phyloP scores from a whole-genome alignment of 208 protist genomes.

The Trypanosoma vivax region DNA sequence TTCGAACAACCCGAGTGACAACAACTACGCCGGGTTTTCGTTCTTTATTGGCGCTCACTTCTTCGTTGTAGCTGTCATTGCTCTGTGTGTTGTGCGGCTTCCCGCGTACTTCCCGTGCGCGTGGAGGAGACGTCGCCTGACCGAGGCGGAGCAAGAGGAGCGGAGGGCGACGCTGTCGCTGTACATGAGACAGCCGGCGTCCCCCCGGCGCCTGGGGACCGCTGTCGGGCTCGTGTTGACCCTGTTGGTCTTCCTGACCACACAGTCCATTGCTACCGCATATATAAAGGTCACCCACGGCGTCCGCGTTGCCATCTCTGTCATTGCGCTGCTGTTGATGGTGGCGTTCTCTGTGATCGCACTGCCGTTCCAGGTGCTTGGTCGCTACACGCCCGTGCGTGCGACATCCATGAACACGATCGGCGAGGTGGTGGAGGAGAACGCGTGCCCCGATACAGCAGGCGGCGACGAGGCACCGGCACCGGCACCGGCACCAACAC shows the following conservation, averaged over 20 bases:
- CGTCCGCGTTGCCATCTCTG: background rate
- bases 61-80: background rate
- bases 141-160: background rate
- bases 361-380: background rate
- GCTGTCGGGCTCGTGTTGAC: background rate
- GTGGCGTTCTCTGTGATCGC: background rate
- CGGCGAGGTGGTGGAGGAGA: background rate
- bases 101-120: constrained; percentile 3
- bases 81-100: background rate
- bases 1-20: background rate
- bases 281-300: background rate
- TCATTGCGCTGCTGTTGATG: background rate
- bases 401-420: background rate
- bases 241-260: background rate
- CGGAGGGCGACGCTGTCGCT: background rate
- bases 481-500: no score
- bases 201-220: background rate
- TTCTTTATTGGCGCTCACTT: background rate
- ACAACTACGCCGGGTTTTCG: constrained; percentile 1
- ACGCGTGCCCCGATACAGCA: constrained; percentile 5
- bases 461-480: no score
- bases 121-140: background rate
- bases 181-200: constrained; percentile 1
- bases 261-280: background rate
- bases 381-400: background rate